These are phyloP conservation scores for Datisca glomerata DNA, from an alignment of 306 rosid species.

Conservation along the genomic window DNA sequence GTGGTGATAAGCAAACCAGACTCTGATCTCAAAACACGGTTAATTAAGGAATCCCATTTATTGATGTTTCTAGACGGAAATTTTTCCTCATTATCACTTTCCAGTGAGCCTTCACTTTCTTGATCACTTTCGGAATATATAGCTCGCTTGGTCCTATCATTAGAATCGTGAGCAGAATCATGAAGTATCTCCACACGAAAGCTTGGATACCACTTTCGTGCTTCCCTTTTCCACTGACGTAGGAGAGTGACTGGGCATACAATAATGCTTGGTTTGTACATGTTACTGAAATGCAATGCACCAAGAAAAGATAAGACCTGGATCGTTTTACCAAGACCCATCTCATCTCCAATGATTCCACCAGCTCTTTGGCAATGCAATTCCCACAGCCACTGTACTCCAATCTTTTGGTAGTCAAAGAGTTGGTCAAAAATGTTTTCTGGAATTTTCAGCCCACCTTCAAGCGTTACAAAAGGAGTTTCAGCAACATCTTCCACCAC, in stretches of 20 bases:
- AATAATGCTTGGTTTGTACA: conserved; percentile 82
- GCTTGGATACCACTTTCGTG: conserved; percentile 73
- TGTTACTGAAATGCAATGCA: conserved; percentile 82
- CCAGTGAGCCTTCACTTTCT: conserved; percentile 50
- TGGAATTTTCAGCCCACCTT: conserved; percentile 87
- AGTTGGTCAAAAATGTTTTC: conserved; percentile 48
- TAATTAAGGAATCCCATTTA: conserved; percentile 77
- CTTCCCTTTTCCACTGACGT: conserved; percentile 97
- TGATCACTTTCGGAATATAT: conserved; percentile 54
- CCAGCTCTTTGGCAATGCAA: conserved; percentile 97
- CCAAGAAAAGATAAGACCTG: conserved; percentile 89
- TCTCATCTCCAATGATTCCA: conserved; percentile 98
- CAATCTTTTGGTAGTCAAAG: conserved; percentile 97
- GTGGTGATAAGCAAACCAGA: conserved; percentile 90
- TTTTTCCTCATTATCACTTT: conserved; percentile 34
- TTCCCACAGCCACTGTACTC: conserved; percentile 99
- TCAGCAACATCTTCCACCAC: conserved; percentile 35
- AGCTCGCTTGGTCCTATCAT: conserved; percentile 39
- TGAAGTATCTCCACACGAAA: conserved; percentile 77
- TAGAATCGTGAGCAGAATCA: conserved; percentile 70
- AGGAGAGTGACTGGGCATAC: conserved; percentile 92
- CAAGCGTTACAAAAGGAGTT: conserved; percentile 56
- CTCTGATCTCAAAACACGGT: conserved; percentile 55
- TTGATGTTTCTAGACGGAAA: conserved; percentile 29
- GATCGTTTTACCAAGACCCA: conserved; percentile 98